These are phyloP conservation scores for Jackrogersella multiformis DNA, from an alignment of 495 filamentous ascomycete species.

Conservation along the genomic window DNA sequence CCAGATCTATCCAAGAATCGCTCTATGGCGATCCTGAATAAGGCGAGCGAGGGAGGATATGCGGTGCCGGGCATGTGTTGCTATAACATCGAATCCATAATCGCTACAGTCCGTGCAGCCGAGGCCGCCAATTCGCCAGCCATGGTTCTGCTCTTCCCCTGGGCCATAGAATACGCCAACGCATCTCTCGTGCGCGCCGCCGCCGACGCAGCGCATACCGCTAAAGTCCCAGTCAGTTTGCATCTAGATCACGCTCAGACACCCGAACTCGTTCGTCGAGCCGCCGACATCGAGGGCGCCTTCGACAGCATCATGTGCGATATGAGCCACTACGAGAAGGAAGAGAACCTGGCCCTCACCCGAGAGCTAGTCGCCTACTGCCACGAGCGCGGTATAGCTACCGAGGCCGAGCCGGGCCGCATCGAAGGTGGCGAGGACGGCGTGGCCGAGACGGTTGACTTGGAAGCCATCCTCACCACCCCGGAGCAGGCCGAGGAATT, in stretches of 20 bases:
- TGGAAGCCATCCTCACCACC: constrained; percentile 80
- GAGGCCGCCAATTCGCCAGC: constrained; percentile 76
- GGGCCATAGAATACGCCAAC: constrained; percentile 78
- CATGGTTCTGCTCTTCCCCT: constrained; percentile 88
- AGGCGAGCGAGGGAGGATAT: constrained; percentile 71
- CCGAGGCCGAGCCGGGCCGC: constrained; percentile 82
- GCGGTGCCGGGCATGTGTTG: constrained; percentile 80
- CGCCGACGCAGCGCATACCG: constrained; percentile 68
- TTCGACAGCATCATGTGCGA: constrained; percentile 88
- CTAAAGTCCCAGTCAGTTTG: constrained; percentile 74
- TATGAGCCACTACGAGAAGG: constrained; percentile 85
- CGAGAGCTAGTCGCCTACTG: constrained; percentile 75
- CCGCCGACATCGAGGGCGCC: constrained; percentile 67
- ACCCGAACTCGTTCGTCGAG: constrained; percentile 72
- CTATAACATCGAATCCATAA: constrained; percentile 88
- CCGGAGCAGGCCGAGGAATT: constrained; percentile 80
- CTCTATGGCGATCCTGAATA: constrained; percentile 73
- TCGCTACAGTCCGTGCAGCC: constrained; percentile 80
- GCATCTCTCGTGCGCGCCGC: constrained; percentile 68
- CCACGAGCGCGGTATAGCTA: constrained; percentile 76
- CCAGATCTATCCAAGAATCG: constrained; percentile 66
- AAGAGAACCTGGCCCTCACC: constrained; percentile 78
- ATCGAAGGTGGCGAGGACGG: constrained; percentile 90
- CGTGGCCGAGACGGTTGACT: constrained; percentile 75
- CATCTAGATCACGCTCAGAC: constrained; percentile 82